Base-by-base conservation (phyloP, 495 filamentous ascomycete species). In the Aspergillus baeticus region DNA sequence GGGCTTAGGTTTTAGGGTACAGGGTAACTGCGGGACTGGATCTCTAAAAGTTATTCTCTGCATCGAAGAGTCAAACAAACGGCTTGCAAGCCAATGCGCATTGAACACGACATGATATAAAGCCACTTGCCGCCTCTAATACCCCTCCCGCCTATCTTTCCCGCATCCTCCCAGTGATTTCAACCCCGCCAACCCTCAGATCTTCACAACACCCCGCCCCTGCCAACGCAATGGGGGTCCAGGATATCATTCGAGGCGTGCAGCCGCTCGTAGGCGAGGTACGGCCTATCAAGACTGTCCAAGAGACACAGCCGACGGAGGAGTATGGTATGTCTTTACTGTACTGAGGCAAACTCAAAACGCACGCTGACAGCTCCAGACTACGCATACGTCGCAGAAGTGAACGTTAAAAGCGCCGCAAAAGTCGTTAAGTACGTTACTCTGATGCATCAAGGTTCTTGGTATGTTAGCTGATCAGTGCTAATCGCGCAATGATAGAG, bases 351-450 rank as follows among this genome's bases (percentile, higher is more conserved):
- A 0, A 2, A 38, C 22, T 14, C 10, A 26, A 3, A 22, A 3
- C 13, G 10, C 0, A 38, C 17, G n/a, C 42, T 55, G 48, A 51
- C 33, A 15, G 8, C 14, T 49, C 14, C 54, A 77, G 76, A 49
- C 22, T 65, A 78, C 42, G 77, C 73, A 6, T 80, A 72, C 47
- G 68, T 76, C 43, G 68, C 73, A 36, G 69, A 74, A 51, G 71
- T 80, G 43, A 73, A 73, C 23, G 59, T 76, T 29, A 79, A 75
- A 64, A 64, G 64, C 42, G 77, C 77, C 10, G 70, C 71, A 7
- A 72, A 73, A 45, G 72, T 80, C 21, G 68, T 77, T 51, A 82
- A 78, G 79, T 80, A 50, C 54, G 73, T 57, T 7, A 21, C n/a
- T 26, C 38, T 14, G 15, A 10, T 20, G n/a, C n/a, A n/a, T n/a